Evolutionary conservation across 495 filamentous ascomycete genomes (phyloP), one percentile per base, ranked within the genome.

Genomic region (Friedmanniomyces simplex): DNA sequence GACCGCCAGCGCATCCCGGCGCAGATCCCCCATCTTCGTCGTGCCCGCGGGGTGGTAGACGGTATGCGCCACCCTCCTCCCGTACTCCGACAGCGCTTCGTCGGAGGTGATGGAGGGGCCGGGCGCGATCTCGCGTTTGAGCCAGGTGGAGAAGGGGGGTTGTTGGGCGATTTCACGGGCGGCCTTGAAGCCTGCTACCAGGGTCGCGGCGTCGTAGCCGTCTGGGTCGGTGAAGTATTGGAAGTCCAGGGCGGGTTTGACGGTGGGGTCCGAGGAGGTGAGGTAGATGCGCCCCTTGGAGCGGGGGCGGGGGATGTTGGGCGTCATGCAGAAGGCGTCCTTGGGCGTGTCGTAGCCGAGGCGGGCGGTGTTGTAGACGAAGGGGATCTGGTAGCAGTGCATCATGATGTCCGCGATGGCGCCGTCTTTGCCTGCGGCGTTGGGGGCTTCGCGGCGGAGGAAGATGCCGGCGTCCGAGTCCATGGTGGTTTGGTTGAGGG

Each of bases 331-430:
- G 72, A 93, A 93, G 53, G 87, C 87, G 65, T 90, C 80, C 30
- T 83, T 73, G 28, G 85, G 85, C 18, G 73, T 75, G 63, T 86
- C 79, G 63, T 91, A 90, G 45, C 87, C 87, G 7, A 91, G 74
- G n/a, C 87, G 60, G 0, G 66, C 37, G 16, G 73, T 74, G 61
- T 74, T 74, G 61, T 69, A 61, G 53, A 81, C 84, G 71, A 89
- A 89, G 32, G 86, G 87, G 55, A 89, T 89, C 69, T 93, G 88
- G 71, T 91, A 91, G 76, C 87, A 91, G 72, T 93, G 88, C 86
- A 90, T 89, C 87, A 91, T 91, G 54, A 93, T 70, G 64, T 93
- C 87, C 55, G 83, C 83, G 37, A 82, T 80, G 43, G 82, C 78
- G 60, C 82, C 83, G 61, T 88, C 86, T 11, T 50, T 21, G 12